These are phyloP conservation scores for Theileria orientalis DNA, from an alignment of 169 alveolate genomes.

Conservation along the genomic window DNA sequence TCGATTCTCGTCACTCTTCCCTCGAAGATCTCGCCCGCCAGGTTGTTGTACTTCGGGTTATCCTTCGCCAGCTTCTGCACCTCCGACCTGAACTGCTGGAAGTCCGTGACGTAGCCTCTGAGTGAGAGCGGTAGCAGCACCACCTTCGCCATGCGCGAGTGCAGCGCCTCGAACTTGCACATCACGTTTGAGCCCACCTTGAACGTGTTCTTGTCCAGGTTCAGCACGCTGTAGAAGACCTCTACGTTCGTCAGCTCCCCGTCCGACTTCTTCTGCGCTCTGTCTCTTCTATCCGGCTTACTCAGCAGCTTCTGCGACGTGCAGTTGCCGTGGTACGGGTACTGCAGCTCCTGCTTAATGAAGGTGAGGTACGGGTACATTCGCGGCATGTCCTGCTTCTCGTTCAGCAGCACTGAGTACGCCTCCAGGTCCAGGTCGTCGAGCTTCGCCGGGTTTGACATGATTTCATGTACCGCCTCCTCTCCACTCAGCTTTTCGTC, in stretches of 20 bases:
- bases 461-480: slow-evolving; percentile 52
- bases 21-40: slow-evolving; percentile 45
- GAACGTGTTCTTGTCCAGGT: slow-evolving; percentile 59
- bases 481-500: slow-evolving; percentile 65
- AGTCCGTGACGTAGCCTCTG: slow-evolving; percentile 67
- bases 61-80: slow-evolving; percentile 55
- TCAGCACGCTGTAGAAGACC: slow-evolving; percentile 67
- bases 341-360: slow-evolving; percentile 65
- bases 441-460: slow-evolving; percentile 42
- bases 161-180: slow-evolving; percentile 60
- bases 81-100: slow-evolving; percentile 55
- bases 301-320: slow-evolving; percentile 19
- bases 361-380: slow-evolving; percentile 72
- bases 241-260: slow-evolving; percentile 55
- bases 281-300: not conserved
- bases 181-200: slow-evolving; percentile 71
- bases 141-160: slow-evolving; percentile 23
- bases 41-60: slow-evolving; percentile 14
- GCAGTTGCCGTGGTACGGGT: slow-evolving; percentile 74
- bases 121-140: slow-evolving; percentile 69
- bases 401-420: slow-evolving; percentile 32
- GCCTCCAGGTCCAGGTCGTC: slow-evolving; percentile 71
- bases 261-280: not conserved
- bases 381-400: slow-evolving; percentile 63
- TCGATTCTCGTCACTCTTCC: slow-evolving; percentile 58